Evolutionary conservation across 192 early-diverging fungal genomes (phyloP).

Genomic region (Kappamyces sp.): DNA sequence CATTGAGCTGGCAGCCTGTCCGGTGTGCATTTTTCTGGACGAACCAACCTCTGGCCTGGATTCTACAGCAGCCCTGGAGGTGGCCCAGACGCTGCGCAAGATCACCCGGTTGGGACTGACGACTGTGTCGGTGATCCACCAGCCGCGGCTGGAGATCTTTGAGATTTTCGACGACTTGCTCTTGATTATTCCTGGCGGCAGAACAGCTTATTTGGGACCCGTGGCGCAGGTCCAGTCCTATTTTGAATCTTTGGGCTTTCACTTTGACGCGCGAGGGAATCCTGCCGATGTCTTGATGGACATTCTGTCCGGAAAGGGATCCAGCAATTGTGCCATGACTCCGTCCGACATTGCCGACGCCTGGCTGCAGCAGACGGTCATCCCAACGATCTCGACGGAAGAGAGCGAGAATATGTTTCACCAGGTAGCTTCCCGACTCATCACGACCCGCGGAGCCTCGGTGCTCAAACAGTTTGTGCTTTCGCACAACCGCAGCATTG

Average conservation of each 20-base stretch:
- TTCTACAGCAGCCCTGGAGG: conserved; percentile 59
- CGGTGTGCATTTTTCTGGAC: conserved; percentile 75
- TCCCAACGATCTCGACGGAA: background rate
- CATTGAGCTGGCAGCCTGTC: conserved; percentile 30
- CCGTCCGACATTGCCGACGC: no score
- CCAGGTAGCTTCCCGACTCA: background rate
- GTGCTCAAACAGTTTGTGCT: conserved; percentile 16
- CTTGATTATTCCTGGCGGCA: conserved; percentile 58
- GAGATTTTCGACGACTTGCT: conserved; percentile 64
- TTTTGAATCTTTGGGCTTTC: conserved; percentile 21
- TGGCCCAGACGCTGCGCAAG: conserved; percentile 68
- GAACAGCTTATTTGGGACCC: conserved; percentile 32
- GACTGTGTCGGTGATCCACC: conserved; percentile 71
- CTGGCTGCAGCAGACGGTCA: background rate
- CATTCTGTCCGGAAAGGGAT: conserved; percentile 20
- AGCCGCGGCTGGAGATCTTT: conserved; percentile 69
- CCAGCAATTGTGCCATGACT: no score
- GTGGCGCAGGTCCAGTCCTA: conserved; percentile 16
- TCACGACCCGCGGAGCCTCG: conserved; percentile 13
- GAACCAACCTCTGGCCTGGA: conserved; percentile 74
- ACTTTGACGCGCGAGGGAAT: conserved; percentile 16
- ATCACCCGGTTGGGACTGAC: conserved; percentile 61
- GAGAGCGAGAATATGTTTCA: conserved; percentile 10
- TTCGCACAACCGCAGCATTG: conserved; percentile 12
- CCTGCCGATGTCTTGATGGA: conserved; percentile 32